Conservation (phyloP, 1,139 yeast species). For the Saccharomyces hybrid region DNA sequence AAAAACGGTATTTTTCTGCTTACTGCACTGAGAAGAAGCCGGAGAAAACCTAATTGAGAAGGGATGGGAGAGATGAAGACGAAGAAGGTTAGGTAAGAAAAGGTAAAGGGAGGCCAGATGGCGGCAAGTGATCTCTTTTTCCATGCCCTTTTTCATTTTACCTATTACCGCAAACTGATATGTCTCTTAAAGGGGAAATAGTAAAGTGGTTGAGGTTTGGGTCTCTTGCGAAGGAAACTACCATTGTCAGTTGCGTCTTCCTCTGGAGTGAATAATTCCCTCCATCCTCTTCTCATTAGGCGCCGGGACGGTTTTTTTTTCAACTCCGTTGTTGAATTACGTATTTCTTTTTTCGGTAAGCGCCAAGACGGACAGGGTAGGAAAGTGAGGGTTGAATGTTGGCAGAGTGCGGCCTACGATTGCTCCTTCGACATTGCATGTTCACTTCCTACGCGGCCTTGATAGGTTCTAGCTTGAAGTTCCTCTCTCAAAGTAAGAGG, state of each 20-base stretch:
- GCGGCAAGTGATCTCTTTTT: background rate
- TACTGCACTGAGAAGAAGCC: background rate
- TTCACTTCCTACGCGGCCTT: background rate
- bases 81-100: background rate
- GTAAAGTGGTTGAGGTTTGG: background rate
- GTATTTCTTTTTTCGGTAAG: background rate
- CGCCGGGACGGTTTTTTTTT: background rate
- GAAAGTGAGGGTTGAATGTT: background rate
- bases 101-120: background rate
- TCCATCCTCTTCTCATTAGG: background rate
- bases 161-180: background rate
- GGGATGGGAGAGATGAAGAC: background rate
- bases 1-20: background rate
- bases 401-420: background rate
- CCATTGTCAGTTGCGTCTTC: background rate
- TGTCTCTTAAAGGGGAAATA: background rate
- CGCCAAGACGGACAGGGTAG: background rate
- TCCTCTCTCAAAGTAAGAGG: background rate
- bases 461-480: background rate
- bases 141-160: background rate
- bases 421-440: background rate
- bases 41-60: background rate
- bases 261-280: background rate
- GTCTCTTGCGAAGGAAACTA: background rate
- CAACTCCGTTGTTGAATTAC: background rate